Evolutionary conservation across 2,329 filamentous ascomycete species (phyloP), one percentile per base, ranked within the genome.

Genomic region (Dryadomyces sulphureus): DNA sequence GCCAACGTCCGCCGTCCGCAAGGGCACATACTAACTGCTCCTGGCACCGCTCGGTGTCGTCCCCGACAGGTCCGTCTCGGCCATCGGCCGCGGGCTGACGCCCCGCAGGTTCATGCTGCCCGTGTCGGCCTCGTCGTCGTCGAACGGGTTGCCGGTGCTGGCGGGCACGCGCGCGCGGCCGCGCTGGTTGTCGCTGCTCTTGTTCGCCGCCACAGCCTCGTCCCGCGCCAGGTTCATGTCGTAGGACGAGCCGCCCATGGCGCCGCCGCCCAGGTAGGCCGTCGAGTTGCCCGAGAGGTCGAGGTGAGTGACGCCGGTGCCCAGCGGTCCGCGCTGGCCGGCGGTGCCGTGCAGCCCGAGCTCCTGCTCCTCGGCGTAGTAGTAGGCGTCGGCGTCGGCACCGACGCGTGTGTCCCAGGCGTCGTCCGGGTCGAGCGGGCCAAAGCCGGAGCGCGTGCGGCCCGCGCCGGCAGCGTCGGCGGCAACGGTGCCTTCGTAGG

Each of bases 331-430:
- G 38, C 32, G 14, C 20, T 25, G n/a, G 43, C 54, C 53, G 51
- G 8, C 62, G 48, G 53, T n/a, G 52, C n/a, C 53, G 44, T 61
- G 59, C 43, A 67, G 55, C 0, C 80, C 81, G 5, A 87, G 65
- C 61, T 88, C 84, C 57, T 84, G 77, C 63, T 86, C 83, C 59
- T 90, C 85, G 48, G 48, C 49, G 57, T 85, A 81, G 58, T 80
- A 79, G 12, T 63, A 52, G 11, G 50, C 65, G 57, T 82, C 79
- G 17, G 80, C 76, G 60, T 89, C 84, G 54, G 78, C 71, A 48
- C 83, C 84, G 5, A 93, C 84, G 49, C 84, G 70, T 52, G 84
- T 65, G 64, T 92, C 85, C 87, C 87, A 94, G 2, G 85, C 84
- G 57, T 89, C 84, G 59, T 93, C 86, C 1, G 84, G 84, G 56